Evolutionary conservation across 306 rosid species (phyloP).

Genomic region (Ammopiptanthus mongolicus): DNA sequence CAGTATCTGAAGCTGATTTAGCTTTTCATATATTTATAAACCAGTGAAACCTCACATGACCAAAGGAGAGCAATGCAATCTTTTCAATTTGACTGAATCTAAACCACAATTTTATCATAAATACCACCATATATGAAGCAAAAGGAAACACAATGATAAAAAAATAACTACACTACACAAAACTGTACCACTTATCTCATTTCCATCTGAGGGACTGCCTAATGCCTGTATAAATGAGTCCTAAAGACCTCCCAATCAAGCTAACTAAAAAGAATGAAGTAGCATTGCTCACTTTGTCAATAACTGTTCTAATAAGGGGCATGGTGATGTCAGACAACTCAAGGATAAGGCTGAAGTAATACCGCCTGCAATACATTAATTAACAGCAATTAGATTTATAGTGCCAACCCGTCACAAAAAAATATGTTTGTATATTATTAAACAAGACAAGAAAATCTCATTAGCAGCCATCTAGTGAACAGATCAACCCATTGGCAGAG

Average conservation of each 20-base stretch:
- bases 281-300: conserved; percentile 68
- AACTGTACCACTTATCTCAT: conserved; percentile 36
- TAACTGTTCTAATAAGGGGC: conserved; percentile 67
- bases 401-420: not conserved
- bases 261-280: conserved; percentile 75
- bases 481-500: not conserved
- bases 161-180: conserved; percentile 10
- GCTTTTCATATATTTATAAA: not conserved
- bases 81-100: conserved; percentile 11
- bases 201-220: conserved; percentile 89
- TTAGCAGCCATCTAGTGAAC: not conserved
- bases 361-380: conserved; percentile 59
- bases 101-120: conserved; percentile 8
- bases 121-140: conserved; percentile 1
- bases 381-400: not conserved
- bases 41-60: not conserved
- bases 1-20: not conserved
- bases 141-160: conserved; percentile 7
- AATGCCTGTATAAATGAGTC: conserved; percentile 90
- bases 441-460: not conserved
- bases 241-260: conserved; percentile 92
- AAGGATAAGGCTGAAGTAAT: conserved; percentile 85
- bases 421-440: not conserved
- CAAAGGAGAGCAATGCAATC: not conserved
- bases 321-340: conserved; percentile 80